Evolutionary conservation across 2,329 filamentous ascomycete genomes (phyloP), one percentile per base, ranked within the genome.

Genomic region (Raffaelea arxii): DNA sequence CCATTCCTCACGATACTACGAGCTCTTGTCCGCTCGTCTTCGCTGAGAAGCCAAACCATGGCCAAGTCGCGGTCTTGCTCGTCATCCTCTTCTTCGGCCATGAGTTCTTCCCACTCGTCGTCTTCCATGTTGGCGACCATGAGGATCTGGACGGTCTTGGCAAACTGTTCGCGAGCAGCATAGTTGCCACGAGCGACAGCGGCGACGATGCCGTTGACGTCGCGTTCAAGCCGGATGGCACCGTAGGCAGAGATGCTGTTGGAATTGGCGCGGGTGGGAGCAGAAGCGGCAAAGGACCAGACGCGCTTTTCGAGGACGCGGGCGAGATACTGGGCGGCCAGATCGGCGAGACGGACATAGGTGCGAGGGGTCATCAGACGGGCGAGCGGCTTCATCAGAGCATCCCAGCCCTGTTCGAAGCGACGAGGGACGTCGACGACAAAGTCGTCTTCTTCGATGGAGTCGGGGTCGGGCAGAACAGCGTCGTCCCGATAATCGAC

Each of bases 91-190:
- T 4, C 39, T n/a, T 6, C 42, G 18, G 43, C 49, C 18, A 25
- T 48, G 10, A 90, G 64, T 63, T 92, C 88, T 41, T 91, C 86
- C 86, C 89, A 95, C 65, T 96, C 91, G 48, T 96, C 90, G 27
- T 92, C 86, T 61, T 96, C 90, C 88, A 96, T 94, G 55, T 90
- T 91, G 60, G 91, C 81, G 16, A 95, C 79, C 71, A 94, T 79
- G 48, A 85, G 78, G 56, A 95, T 82, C 71, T 96, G 88, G 49
- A 75, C 74, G 48, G 85, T 86, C 57, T 82, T 78, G 24, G 75
- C 72, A 67, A 96, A 95, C 3, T 77, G 65, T 58, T 94, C 89
- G 25, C 87, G 72, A 30, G 92, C 75, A 2, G 77, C 77, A 60
- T 94, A 96, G 57, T 85, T 80, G 49, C 82, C 86, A 51, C 71